Conservation (phyloP, 169 alveolate species). For the Eimeria acervulina region DNA sequence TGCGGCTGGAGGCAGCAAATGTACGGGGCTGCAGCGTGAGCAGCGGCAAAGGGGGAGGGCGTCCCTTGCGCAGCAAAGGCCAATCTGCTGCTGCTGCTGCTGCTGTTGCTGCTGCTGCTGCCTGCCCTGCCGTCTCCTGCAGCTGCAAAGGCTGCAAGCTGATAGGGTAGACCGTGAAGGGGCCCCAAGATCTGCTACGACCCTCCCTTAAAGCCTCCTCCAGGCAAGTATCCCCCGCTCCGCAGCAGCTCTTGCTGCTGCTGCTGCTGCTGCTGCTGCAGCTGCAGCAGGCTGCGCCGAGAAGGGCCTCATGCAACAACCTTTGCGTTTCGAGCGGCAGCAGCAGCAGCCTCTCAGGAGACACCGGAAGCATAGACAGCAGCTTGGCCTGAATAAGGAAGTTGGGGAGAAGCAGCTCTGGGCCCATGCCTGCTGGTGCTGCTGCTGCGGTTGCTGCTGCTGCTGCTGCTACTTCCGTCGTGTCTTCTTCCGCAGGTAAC, state of each 20-base stretch:
- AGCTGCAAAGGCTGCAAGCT: slow-evolving; percentile 55
- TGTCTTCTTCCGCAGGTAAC: slow-evolving; percentile 3
- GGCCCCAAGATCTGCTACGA: slow-evolving; percentile 50
- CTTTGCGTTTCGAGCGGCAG: slow-evolving; percentile 64
- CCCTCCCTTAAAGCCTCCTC: slow-evolving; percentile 54
- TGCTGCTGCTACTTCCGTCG: neutral
- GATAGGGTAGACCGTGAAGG: slow-evolving; percentile 31
- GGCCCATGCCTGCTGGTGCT: neutral
- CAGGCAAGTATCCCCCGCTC: neutral
- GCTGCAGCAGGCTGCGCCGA: slow-evolving; percentile 21
- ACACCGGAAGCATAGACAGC: slow-evolving; percentile 30
- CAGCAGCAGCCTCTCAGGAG: slow-evolving; percentile 31
- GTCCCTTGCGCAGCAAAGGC: neutral
- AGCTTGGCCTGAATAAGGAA: slow-evolving; percentile 34
- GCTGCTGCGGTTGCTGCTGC: neutral
- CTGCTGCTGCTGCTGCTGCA: slow-evolving; percentile 52
- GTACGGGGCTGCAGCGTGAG: slow-evolving; percentile 15
- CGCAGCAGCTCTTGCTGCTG: slow-evolving; percentile 17
- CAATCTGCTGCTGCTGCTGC: neutral
- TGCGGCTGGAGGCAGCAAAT: neutral
- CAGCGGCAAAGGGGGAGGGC: slow-evolving; percentile 43
- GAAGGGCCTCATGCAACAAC: slow-evolving; percentile 56
- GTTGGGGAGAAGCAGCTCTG: neutral
- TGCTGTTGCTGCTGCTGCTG: neutral
- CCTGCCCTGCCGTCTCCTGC: neutral